Evolutionary conservation across 164 flowering plant species (phyloP).

Genomic region (Hamamelis virginiana): DNA sequence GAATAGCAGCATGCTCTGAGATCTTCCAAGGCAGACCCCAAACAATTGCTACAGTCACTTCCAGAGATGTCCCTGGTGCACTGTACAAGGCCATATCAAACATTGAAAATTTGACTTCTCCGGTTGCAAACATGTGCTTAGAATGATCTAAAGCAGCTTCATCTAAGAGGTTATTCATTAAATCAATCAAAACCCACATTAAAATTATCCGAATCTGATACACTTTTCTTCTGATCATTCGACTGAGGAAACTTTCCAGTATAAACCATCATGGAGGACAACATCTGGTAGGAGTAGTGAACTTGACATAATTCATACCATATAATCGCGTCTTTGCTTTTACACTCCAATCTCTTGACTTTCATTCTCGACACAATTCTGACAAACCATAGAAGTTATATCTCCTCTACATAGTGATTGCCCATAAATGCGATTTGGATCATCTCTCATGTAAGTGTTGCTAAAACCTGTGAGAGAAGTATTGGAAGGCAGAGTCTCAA

Average conservation of each 20-base stretch:
- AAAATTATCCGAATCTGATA: constrained; percentile 5
- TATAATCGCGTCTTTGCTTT: constrained; percentile 13
- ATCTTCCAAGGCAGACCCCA: constrained; percentile 7
- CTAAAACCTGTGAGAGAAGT: constrained; percentile 20
- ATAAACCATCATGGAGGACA: constrained; percentile 8
- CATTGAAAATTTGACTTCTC: neutral
- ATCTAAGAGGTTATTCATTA: constrained; percentile 6
- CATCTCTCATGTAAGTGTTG: constrained; percentile 20
- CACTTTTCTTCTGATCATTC: neutral
- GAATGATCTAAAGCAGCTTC: constrained; percentile 13
- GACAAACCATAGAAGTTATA: constrained; percentile 9
- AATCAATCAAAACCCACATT: neutral
- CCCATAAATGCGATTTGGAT: constrained; percentile 22
- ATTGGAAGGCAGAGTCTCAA: constrained; percentile 22
- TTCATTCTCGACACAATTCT: constrained; percentile 17
- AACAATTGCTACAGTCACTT: constrained; percentile 19
- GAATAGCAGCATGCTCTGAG: constrained; percentile 13
- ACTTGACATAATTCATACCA: constrained; percentile 28
- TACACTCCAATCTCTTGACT: constrained; percentile 11
- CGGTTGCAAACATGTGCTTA: constrained; percentile 10
- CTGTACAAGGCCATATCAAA: constrained; percentile 25
- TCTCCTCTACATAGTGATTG: constrained; percentile 39
- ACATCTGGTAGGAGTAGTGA: constrained; percentile 13
- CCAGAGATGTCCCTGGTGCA: constrained; percentile 24
- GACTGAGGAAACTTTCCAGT: constrained; percentile 4